Evolutionary conservation across 495 filamentous ascomycete species (phyloP).

Genomic region (Hapsidospora chrysogenum): DNA sequence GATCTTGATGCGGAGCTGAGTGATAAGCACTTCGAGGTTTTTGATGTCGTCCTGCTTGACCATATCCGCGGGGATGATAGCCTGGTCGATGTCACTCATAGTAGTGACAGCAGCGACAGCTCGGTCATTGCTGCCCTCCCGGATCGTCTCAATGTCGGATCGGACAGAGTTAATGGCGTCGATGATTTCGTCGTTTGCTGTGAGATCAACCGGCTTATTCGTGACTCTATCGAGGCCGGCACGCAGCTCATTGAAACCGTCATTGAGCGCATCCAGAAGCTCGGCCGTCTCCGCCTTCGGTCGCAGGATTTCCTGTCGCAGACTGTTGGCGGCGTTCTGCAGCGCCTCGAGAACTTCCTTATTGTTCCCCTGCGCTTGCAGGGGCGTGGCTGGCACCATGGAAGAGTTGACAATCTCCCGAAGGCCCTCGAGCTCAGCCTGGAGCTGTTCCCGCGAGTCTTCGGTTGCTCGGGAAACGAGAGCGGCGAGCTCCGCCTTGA

Average conservation of each 20-base stretch:
- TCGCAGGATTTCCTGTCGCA: constrained; percentile 48
- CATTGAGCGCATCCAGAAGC: constrained; percentile 66
- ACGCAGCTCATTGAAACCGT: constrained; percentile 59
- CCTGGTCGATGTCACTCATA: constrained; percentile 15
- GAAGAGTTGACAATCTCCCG: constrained; percentile 54
- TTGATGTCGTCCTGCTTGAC: constrained; percentile 57
- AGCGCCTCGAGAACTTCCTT: constrained; percentile 52
- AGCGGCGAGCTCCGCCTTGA: constrained; percentile 53
- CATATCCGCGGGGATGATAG: constrained; percentile 21
- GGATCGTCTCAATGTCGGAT: constrained; percentile 61
- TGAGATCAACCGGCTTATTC: constrained; percentile 64
- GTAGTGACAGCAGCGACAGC: constrained; percentile 37
- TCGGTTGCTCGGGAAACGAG: constrained; percentile 24
- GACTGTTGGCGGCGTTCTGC: constrained; percentile 47
- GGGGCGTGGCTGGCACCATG: constrained; percentile 39
- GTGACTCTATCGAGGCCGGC: constrained; percentile 59
- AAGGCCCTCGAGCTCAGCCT: constrained; percentile 62
- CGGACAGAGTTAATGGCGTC: constrained; percentile 67
- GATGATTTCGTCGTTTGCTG: constrained; percentile 68
- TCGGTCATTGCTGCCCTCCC: constrained; percentile 32
- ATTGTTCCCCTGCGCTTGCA: constrained; percentile 15
- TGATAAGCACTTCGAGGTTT: constrained; percentile 65
- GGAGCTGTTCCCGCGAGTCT: constrained; percentile 46
- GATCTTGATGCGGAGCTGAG: constrained; percentile 66
- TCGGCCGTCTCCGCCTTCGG: constrained; percentile 45